Conservation (phyloP, 2,329 filamentous ascomycete species). For the Pestalotiopsis sp. region DNA sequence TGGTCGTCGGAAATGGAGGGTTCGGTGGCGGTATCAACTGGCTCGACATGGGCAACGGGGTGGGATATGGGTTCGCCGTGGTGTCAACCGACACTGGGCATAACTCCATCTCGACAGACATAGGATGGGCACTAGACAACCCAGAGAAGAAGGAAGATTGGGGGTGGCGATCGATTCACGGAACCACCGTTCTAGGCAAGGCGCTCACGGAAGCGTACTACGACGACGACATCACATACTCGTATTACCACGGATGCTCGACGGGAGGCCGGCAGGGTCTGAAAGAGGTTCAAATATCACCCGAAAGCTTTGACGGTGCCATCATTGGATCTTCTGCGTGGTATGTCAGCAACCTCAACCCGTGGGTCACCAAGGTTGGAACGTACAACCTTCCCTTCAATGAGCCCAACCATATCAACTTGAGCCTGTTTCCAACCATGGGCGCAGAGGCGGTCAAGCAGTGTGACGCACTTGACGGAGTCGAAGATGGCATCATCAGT, state of each 20-base stretch:
- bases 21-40: slow-evolving; percentile 34
- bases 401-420: neutral
- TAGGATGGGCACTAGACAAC: slow-evolving; percentile 25
- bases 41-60: slow-evolving; percentile 23
- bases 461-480: slow-evolving; percentile 9
- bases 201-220: slow-evolving; percentile 42
- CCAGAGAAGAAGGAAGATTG: slow-evolving; percentile 17
- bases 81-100: slow-evolving; percentile 35
- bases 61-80: slow-evolving; percentile 30
- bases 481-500: slow-evolving; percentile 9
- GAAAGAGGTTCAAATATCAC: slow-evolving; percentile 40
- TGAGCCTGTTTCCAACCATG: neutral
- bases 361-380: slow-evolving; percentile 22
- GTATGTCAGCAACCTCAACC: slow-evolving; percentile 3
- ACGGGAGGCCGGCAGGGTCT: slow-evolving; percentile 53
- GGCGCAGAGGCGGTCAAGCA: slow-evolving; percentile 1
- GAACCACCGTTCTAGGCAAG: slow-evolving; percentile 39
- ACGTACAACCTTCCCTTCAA: slow-evolving; percentile 1
- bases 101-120: slow-evolving; percentile 11
- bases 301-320: slow-evolving; percentile 46
- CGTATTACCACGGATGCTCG: slow-evolving; percentile 52
- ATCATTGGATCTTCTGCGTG: slow-evolving; percentile 38
- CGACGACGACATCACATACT: slow-evolving; percentile 33
- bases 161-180: slow-evolving; percentile 2
- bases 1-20: slow-evolving; percentile 33